Evolutionary conservation across 2,329 filamentous ascomycete species (phyloP).

Genomic region (Colletotrichum truncatum): DNA sequence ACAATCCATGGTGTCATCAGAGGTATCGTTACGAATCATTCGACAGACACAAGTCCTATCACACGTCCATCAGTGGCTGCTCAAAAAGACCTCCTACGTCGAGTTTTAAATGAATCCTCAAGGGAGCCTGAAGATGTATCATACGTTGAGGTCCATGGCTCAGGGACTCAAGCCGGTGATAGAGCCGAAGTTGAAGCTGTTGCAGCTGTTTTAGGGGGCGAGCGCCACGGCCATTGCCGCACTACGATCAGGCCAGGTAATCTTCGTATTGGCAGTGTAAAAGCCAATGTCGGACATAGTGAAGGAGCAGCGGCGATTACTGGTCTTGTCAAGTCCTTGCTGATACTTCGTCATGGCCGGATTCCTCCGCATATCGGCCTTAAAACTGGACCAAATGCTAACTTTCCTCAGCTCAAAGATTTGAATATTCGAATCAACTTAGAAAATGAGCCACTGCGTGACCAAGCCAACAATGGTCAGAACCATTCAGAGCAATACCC

Average conservation of each 20-base stretch:
- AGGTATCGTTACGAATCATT: neutral
- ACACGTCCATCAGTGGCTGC: neutral
- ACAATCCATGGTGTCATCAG: neutral
- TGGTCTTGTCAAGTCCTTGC: neutral
- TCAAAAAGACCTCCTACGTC: neutral
- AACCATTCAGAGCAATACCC: no score
- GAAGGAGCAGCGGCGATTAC: neutral
- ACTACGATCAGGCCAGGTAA: neutral
- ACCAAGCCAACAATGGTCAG: neutral
- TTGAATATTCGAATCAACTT: neutral
- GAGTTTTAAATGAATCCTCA: neutral
- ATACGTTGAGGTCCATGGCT: neutral
- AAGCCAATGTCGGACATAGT: constrained; percentile 2
- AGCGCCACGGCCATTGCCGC: neutral
- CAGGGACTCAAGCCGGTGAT: neutral
- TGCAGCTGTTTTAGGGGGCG: neutral
- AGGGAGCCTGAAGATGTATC: neutral
- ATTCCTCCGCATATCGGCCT: neutral
- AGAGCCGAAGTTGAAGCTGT: neutral
- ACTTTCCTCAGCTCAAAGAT: neutral
- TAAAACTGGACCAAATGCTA: neutral
- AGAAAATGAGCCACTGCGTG: neutral
- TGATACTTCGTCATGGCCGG: neutral
- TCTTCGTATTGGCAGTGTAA: neutral
- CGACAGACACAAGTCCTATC: neutral